Base-by-base conservation (phyloP, 257 asterid species). In the Nemophila menziesii region DNA sequence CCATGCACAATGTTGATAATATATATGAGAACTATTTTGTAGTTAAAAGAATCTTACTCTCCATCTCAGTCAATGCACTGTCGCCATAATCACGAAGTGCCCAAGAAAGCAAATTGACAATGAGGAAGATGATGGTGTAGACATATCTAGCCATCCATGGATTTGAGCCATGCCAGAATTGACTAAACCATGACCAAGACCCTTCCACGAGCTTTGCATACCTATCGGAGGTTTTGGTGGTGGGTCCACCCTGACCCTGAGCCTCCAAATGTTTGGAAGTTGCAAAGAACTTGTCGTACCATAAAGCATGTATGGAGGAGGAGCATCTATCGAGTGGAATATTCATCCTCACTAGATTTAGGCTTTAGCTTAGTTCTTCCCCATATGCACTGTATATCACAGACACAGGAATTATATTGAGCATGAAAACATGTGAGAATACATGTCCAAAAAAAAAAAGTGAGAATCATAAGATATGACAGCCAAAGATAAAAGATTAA, bases 121-220 rank as follows among this genome's bases (percentile, higher is more conserved):
- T 23, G 16, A 71, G 69, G 60, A 71, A 71, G 16, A 71, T 59
- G 43, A 71, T 48, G 41, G 67, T 70, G 22, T 71, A 71, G 33
- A 64, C 64, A 51, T 71, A 71, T 71, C 79, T 60, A 16, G 79
- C 79, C 70, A 71, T 71, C 79, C 79, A 71, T 33, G 79, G 79
- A 47, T 71, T 71, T 37, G 79, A 71, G 42, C 79, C 75, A 62
- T 58, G 27, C 3, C 67, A 57, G 52, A 71, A 71, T 44, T 71
- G 79, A 43, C 60, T 57, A 37, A 71, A 48, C 79, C 79, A 71
- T n/a, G 69, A 48, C 75, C 79, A 67, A 15, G 69, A 71, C 2
- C 79, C 75, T 1, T 53, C 52, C 44, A 55, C 41, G 19, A 71
- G 61, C 61, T 58, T 60, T 11, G 69, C 49, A 50, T 71, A 66